Percentiles rank a stretch among this genome's conserved stretches.
Conservation (phyloP, 192 early-diverging fungal genomes). For the Coemansia sp. region DNA sequence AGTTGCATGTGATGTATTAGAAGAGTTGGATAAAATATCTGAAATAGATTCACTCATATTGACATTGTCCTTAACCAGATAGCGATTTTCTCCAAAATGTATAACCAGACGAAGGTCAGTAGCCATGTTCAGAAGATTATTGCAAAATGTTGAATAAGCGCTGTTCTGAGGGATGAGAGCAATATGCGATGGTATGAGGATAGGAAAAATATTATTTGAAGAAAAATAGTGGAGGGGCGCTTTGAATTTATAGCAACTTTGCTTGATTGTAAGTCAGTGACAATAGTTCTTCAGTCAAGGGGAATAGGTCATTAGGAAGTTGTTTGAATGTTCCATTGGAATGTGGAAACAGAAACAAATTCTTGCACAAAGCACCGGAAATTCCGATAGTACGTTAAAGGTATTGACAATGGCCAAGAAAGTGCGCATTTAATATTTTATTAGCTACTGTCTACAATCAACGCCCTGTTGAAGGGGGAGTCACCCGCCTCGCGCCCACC, state of each 20-base stretch:
- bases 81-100: not conserved
- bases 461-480: no score
- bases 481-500: no score
- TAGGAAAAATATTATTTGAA: not conserved
- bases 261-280: not conserved
- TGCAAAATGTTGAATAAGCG: not conserved
- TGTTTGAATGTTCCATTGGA: not conserved
- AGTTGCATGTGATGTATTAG: not conserved
- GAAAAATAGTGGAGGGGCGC: not conserved
- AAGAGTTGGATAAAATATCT: not conserved
- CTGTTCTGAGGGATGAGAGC: not conserved
- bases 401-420: no score
- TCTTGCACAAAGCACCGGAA: not conserved
- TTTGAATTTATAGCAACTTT: not conserved
- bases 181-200: not conserved
- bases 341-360: not conserved
- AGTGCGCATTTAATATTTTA: no score
- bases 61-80: not conserved
- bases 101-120: not conserved
- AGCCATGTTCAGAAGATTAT: not conserved
- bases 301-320: not conserved
- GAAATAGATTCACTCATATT: not conserved
- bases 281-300: not conserved
- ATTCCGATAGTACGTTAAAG: not conserved
- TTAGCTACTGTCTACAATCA: no score